These are phyloP conservation scores for Pilobolus umbonatus DNA, from an alignment of 192 early-diverging fungal genomes.

Conservation along the genomic window DNA sequence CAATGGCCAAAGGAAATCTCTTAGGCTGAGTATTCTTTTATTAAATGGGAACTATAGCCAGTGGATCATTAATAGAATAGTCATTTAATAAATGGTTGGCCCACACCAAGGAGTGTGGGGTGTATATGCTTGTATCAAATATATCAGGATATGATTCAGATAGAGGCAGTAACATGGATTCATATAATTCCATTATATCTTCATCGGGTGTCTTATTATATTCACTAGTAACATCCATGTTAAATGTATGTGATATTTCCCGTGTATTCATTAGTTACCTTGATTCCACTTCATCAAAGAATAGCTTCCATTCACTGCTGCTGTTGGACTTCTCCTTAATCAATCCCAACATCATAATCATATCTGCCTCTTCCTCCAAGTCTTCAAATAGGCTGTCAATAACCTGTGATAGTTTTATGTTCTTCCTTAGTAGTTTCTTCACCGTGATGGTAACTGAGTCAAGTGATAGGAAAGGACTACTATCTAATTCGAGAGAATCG, in stretches of 20 bases:
- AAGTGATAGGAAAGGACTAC: constrained; percentile 4
- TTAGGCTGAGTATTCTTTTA: no score
- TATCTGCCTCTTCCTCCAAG: constrained; percentile 27
- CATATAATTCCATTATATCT: constrained; percentile 22
- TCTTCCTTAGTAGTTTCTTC: constrained; percentile 5
- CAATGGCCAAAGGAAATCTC: no score
- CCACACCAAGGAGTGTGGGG: constrained; percentile 19
- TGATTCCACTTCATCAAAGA: constrained; percentile 12
- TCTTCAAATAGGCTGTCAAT: constrained; percentile 23
- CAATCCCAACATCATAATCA: constrained; percentile 26
- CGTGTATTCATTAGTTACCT: not conserved
- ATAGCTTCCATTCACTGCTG: constrained; percentile 23
- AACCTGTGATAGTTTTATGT: constrained; percentile 9
- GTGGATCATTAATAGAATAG: constrained; percentile 17
- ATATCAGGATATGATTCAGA: constrained; percentile 19
- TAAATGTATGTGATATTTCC: not conserved
- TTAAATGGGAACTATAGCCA: constrained; percentile 23
- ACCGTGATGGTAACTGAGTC: constrained; percentile 21
- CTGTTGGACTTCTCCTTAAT: constrained; percentile 20
- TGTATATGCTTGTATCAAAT: constrained; percentile 17
- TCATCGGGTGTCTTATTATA: not conserved
- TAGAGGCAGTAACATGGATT: constrained; percentile 21
- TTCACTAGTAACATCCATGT: not conserved
- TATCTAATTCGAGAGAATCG: not conserved
- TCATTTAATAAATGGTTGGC: constrained; percentile 19